These are phyloP conservation scores for Antarctomyces pellizariae DNA, from an alignment of 495 filamentous ascomycete species.

Conservation along the genomic window DNA sequence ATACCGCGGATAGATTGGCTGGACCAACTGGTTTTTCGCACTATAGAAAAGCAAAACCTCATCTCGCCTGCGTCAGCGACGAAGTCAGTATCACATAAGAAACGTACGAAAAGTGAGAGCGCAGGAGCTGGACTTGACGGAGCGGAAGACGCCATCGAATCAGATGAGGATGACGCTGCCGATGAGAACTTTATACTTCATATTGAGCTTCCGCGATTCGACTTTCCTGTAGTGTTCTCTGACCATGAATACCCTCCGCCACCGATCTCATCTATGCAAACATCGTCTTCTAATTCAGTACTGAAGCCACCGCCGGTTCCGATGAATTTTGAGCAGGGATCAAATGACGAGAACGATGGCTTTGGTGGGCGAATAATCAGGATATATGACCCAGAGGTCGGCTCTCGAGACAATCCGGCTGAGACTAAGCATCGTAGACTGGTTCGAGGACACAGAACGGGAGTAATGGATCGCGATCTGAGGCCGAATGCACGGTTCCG, in stretches of 20 bases:
- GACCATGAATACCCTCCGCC: conserved; percentile 82
- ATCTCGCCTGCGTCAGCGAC: conserved; percentile 20
- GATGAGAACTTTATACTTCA: conserved; percentile 50
- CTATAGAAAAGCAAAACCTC: conserved; percentile 50
- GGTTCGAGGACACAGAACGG: conserved; percentile 80
- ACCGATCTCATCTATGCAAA: conserved; percentile 43
- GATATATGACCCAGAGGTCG: conserved; percentile 88
- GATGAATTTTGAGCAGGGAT: conserved; percentile 62
- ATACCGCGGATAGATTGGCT: conserved; percentile 85
- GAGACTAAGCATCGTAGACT: conserved; percentile 88
- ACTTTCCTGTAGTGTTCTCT: conserved; percentile 86
- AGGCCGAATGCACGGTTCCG: conserved; percentile 93
- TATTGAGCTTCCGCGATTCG: conserved; percentile 82
- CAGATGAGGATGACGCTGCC: conserved; percentile 18
- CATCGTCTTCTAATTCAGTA: conserved; percentile 38
- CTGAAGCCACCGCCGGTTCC: conserved; percentile 52
- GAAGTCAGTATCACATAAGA: conserved; percentile 6
- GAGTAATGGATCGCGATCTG: conserved; percentile 73
- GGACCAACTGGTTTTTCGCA: conserved; percentile 76
- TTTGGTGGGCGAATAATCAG: conserved; percentile 38
- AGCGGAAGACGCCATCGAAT: conserved; percentile 13
- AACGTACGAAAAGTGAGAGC: conserved; percentile 12
- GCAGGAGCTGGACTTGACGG: conserved; percentile 8
- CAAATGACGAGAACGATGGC: conserved; percentile 32
- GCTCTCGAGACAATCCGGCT: conserved; percentile 69